phyloP scores from a whole-genome alignment of 192 early-diverging fungal species.

The Phlyctochytrium planicorne region DNA sequence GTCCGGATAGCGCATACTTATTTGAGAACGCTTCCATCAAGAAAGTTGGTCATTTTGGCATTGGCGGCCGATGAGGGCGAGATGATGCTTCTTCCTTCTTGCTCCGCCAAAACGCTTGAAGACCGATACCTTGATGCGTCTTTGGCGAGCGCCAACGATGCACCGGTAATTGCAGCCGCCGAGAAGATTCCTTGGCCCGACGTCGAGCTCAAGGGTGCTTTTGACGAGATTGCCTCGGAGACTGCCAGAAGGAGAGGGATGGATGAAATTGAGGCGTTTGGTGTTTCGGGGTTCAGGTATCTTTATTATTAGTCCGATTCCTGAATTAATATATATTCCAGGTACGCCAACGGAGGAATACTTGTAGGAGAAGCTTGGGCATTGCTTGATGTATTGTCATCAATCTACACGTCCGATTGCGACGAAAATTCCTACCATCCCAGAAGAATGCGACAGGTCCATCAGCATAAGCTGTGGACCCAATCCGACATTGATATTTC shows the following conservation, averaged over 20 bases:
- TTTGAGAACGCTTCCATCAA: neutral
- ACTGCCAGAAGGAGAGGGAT: too few species aligned
- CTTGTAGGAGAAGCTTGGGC: constrained; percentile 1
- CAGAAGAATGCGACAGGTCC: neutral
- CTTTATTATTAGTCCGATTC: too few species aligned
- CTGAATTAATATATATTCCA: too few species aligned
- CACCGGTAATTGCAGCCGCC: neutral
- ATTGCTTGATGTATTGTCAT: neutral
- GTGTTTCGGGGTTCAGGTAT: too few species aligned
- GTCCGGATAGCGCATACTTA: neutral
- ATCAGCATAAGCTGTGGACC: neutral
- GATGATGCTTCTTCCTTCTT: neutral
- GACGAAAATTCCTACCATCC: neutral
- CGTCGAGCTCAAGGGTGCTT: neutral
- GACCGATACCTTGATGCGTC: neutral
- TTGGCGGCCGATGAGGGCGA: neutral
- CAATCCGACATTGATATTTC: neutral
- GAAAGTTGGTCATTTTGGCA: neutral
- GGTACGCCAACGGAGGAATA: neutral
- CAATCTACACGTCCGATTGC: neutral
- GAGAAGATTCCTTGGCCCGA: neutral
- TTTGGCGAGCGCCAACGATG: neutral
- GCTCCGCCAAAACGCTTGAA: neutral
- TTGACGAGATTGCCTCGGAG: neutral
- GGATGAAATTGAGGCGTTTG: too few species aligned